Percentiles rank a stretch among this genome's conserved stretches.
Evolutionary conservation across 129 eudicot genomes (phyloP).

Genomic region (Logfia minima): DNA sequence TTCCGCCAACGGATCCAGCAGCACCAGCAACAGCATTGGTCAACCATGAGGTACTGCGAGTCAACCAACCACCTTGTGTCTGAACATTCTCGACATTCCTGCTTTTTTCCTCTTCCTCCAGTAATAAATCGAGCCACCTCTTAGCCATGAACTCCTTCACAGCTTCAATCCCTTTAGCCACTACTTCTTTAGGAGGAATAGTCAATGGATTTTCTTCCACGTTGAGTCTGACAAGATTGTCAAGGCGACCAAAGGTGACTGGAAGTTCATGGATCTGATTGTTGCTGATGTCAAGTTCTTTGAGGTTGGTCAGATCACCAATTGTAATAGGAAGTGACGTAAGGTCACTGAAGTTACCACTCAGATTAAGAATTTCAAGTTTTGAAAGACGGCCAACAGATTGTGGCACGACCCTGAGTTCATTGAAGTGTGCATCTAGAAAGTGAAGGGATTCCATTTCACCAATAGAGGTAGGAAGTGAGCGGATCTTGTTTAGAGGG

Average conservation of each 20-base stretch:
- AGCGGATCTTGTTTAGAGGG: constrained; percentile 74
- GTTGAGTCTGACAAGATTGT: constrained; percentile 59
- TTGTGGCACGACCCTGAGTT: constrained; percentile 70
- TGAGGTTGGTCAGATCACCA: constrained; percentile 70
- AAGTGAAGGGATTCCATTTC: constrained; percentile 71
- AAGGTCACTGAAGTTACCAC: constrained; percentile 86
- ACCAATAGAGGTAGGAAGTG: constrained; percentile 86
- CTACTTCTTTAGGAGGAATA: constrained; percentile 78
- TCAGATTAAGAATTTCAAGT: constrained; percentile 69
- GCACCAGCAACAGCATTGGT: constrained; percentile 45
- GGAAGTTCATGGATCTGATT: constrained; percentile 93
- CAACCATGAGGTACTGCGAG: constrained; percentile 65
- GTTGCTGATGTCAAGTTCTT: constrained; percentile 89
- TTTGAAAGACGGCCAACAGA: constrained; percentile 67
- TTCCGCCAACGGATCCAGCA: constrained; percentile 51
- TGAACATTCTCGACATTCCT: constrained; percentile 22
- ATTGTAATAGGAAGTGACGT: constrained; percentile 70
- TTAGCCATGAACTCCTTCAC: constrained; percentile 71
- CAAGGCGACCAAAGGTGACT: constrained; percentile 70
- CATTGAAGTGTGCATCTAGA: constrained; percentile 87
- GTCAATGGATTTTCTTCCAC: constrained; percentile 74
- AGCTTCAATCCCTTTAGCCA: constrained; percentile 62
- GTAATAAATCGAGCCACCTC: constrained; percentile 58
- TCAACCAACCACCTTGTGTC: constrained; percentile 48
- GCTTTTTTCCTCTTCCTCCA: constrained; percentile 64